Base-by-base conservation (phyloP, 148 eudicot species). In the Chenopodium formosanum region DNA sequence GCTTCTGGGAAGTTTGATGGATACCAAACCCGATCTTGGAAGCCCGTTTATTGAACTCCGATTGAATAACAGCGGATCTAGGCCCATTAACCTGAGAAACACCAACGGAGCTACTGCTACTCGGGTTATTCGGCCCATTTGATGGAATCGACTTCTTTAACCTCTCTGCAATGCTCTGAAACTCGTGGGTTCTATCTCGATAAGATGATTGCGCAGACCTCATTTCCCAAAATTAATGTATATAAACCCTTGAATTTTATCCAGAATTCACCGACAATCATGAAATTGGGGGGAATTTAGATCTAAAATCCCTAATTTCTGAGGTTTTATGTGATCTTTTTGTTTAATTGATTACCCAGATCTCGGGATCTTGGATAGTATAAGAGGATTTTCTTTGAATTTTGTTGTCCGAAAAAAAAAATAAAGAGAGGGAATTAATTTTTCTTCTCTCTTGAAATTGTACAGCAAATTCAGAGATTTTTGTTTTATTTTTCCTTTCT, bases 1-100 rank as follows among this genome's bases (percentile, higher is more conserved):
- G 95, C 82, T 92, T 92, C 93, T 94, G 95, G 16, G 94, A 91
- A 48, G 95, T 91, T 81, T 92, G 97, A 53, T 94, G 95, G 50
- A 94, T 94, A 23, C 88, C 95, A 20, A 86, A 84, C 80, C 94
- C 95, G 65, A 94, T 92, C 75, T 89, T 91, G 3, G 95, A 90
- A 4, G 95, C 97, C 80, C 94, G 86, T 78, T 86, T 83, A 53
- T 89, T 92, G 79, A 94, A 94, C 82, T 93, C 97, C 75, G 97
- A 90, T 60, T 88, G 93, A 63, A 87, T 88, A 70, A 79, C 84
- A 29, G 86, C 88, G 58, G 94, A 87, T 86, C 91, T 83, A 12
- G 92, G 80, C 73, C 87, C 88, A 78, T 86, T 88, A 8, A 74
- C 75, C 29, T 74, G 79, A n/a, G 85, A 53, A 44, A 65, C 69